Base-by-base conservation (phyloP, 441 rosid genomes). In the Breynia disticha region DNA sequence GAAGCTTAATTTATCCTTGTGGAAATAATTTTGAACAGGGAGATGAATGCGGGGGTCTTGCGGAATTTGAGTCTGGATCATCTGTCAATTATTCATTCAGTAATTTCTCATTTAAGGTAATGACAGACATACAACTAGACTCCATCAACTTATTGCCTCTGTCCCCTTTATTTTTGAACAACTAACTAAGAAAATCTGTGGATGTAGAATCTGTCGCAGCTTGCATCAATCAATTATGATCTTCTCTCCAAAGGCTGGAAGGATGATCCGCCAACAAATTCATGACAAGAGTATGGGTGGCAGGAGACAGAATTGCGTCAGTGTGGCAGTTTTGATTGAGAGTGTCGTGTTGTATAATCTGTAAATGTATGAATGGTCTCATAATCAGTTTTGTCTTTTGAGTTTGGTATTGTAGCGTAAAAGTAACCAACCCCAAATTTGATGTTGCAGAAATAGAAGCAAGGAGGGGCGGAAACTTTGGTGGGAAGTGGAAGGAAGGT, bases 171-270 rank as follows among this genome's bases (percentile, higher is more conserved):
- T n/a, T n/a, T n/a, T n/a, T n/a, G n/a, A n/a, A n/a, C n/a, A n/a
- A n/a, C n/a, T n/a, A n/a, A n/a, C n/a, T 10, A 12, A 11, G 21
- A 37, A 37, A 19, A 22, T 6, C 16, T 60, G 50, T 1, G 10
- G 4, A 52, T 49, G 72, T 85, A 86, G 95, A 86, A 86, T 65
- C 64, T 83, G 59, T 86, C 91, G 10, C 95, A 86, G 64, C 65
- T 86, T 73, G 95, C 95, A 17, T 72, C 85, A 13, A 86, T 86
- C 45, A 86, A 86, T 65, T 87, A 81, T 59, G 95, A 83, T 35
- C 81, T 86, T 58, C 69, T 79, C 20, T 45, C 99, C 2, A 90
- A 90, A 76, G 97, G 99, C 59, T 90, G 77, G 84, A 94, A 90
- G 77, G 99, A 94, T 19, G 94, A 85, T 52, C 80, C 74, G 19